phyloP scores from a whole-genome alignment of 176 grass and related monocot genomes.

The Lolium multiflorum region DNA sequence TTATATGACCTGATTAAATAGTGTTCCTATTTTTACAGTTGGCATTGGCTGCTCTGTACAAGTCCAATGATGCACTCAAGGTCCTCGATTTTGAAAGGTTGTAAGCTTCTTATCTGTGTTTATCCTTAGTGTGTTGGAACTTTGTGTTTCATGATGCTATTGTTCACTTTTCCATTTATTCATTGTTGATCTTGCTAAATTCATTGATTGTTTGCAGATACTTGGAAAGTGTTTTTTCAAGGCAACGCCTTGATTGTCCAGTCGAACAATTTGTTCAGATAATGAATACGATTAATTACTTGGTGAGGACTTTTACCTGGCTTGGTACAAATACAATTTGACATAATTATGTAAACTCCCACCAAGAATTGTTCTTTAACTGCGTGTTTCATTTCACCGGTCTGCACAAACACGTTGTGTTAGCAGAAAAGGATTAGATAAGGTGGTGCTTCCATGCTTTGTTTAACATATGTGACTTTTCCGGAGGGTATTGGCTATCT shows the following conservation, averaged over 20 bases:
- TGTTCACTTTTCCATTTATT: slow-evolving; percentile 12
- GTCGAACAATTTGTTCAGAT: slow-evolving; percentile 62
- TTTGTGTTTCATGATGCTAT: slow-evolving; percentile 37
- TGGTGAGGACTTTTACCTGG: slow-evolving; percentile 55
- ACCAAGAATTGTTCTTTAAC: slow-evolving; percentile 8
- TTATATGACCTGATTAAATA: slow-evolving; percentile 29
- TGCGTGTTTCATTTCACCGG: not conserved
- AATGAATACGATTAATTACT: slow-evolving; percentile 62
- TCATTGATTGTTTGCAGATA: slow-evolving; percentile 69
- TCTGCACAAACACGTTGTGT: not conserved
- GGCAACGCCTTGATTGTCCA: slow-evolving; percentile 56
- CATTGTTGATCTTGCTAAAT: slow-evolving; percentile 12
- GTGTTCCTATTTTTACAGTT: slow-evolving; percentile 61
- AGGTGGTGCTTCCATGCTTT: not conserved
- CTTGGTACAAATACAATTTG: slow-evolving; percentile 7
- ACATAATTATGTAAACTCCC: not conserved
- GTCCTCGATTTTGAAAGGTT: slow-evolving; percentile 90
- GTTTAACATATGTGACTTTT: not conserved
- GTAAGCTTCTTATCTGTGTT: slow-evolving; percentile 19
- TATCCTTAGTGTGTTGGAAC: slow-evolving; percentile 3
- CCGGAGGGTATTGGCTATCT: not conserved
- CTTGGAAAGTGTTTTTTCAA: slow-evolving; percentile 70
- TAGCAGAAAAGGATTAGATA: not conserved
- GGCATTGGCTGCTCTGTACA: slow-evolving; percentile 86
- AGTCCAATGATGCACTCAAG: slow-evolving; percentile 65